These are phyloP conservation scores for Delphinella strobiligena DNA, from an alignment of 2,329 filamentous ascomycete species.

Conservation along the genomic window DNA sequence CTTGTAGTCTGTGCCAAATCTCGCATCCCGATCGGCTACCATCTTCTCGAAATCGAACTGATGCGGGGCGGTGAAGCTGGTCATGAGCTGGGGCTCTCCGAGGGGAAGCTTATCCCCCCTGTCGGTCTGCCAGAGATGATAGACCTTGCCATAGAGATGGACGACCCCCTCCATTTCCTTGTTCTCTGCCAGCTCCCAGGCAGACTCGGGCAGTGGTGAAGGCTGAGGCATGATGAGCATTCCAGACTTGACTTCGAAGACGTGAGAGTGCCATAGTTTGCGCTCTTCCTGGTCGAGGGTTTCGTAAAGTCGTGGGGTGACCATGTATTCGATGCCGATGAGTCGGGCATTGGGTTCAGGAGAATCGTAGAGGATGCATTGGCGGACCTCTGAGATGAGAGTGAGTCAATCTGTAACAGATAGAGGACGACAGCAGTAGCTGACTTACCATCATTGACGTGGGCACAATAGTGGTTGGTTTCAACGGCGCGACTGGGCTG, in stretches of 20 bases:
- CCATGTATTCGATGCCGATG: slow-evolving; percentile 83
- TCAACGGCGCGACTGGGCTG: slow-evolving; percentile 60
- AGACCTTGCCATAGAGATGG: slow-evolving; percentile 69
- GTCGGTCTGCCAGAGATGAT: slow-evolving; percentile 80
- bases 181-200: slow-evolving; percentile 67
- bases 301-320: slow-evolving; percentile 56
- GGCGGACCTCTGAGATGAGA: slow-evolving; percentile 51
- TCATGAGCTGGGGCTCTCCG: slow-evolving; percentile 52
- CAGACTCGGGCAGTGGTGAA: slow-evolving; percentile 39
- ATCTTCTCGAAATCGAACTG: slow-evolving; percentile 37
- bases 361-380: slow-evolving; percentile 77
- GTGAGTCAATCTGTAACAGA: too few species aligned
- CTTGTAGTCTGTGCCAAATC: slow-evolving; percentile 40
- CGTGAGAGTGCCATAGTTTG: slow-evolving; percentile 66
- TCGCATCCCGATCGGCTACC: slow-evolving; percentile 40
- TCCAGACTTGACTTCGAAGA: slow-evolving; percentile 64
- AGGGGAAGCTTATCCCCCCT: slow-evolving; percentile 53
- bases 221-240: slow-evolving; percentile 69
- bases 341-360: slow-evolving; percentile 54
- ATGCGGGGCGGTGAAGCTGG: slow-evolving; percentile 41
- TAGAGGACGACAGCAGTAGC: not conserved
- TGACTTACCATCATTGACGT: slow-evolving; percentile 48
- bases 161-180: slow-evolving; percentile 69
- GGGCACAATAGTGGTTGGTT: slow-evolving; percentile 75
- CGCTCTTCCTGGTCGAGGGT: slow-evolving; percentile 56